These are phyloP conservation scores for Datura wrightii DNA, from an alignment of 257 asterid genomes.

Conservation along the genomic window DNA sequence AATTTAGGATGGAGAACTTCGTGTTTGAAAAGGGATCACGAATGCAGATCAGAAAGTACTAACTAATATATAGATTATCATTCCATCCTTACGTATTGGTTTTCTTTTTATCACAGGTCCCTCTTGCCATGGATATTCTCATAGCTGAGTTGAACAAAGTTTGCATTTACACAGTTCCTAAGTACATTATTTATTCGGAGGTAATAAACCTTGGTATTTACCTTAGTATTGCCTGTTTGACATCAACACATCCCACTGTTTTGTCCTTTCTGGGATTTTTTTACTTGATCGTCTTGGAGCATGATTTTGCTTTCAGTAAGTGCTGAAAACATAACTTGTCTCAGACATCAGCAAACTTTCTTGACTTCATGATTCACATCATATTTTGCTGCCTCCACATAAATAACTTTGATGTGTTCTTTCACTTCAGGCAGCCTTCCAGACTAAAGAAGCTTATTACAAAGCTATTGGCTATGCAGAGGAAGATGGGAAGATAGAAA, in stretches of 20 bases:
- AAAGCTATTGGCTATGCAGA: constrained; percentile 75
- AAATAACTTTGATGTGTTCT: background rate
- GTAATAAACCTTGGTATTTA: constrained; percentile 43
- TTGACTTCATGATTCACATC: constrained; percentile 13
- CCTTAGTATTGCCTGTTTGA: constrained; percentile 2
- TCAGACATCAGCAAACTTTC: background rate
- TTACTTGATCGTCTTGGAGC: constrained; percentile 1
- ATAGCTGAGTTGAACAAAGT: constrained; percentile 79
- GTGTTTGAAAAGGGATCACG: background rate
- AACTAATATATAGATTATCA: background rate
- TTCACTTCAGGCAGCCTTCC: constrained; percentile 60
- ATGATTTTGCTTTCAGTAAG: background rate
- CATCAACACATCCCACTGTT: background rate
- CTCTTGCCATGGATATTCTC: constrained; percentile 76
- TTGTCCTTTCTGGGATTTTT: constrained; percentile 11
- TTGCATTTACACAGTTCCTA: constrained; percentile 90
- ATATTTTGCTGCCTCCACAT: background rate
- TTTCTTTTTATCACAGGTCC: constrained; percentile 55
- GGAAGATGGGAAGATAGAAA: constrained; percentile 67
- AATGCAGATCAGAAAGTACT: constrained; percentile 6
- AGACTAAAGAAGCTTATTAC: constrained; percentile 61
- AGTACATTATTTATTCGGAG: constrained; percentile 71
- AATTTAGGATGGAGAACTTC: background rate
- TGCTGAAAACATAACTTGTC: constrained; percentile 9
- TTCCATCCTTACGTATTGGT: background rate